Conservation (phyloP, 2,329 filamentous ascomycete species). For the Aspergillus amoenus region DNA sequence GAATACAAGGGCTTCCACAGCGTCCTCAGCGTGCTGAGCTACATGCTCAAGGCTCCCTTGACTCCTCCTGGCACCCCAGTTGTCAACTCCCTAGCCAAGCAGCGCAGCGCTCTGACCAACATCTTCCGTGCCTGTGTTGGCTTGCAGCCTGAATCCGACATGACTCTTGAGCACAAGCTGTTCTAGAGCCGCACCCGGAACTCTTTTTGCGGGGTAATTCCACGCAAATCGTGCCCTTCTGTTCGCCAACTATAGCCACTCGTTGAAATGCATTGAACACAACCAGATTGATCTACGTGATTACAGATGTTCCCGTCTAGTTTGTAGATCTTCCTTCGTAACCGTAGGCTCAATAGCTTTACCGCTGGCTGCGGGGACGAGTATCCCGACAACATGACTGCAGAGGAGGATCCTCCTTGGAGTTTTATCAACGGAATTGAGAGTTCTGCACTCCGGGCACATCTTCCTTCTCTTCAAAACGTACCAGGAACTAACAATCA, state of each 20-base stretch:
- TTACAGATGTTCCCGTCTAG: neutral
- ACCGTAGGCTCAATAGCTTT: neutral
- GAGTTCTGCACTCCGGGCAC: too few species aligned
- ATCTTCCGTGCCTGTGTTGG: constrained; percentile 98
- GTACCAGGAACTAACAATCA: too few species aligned
- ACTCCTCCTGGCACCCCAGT: constrained; percentile 94
- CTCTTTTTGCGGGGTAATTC: neutral
- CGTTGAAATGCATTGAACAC: constrained; percentile 17
- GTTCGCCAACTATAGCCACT: constrained; percentile 29
- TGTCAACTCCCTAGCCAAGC: constrained; percentile 92
- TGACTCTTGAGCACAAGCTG: constrained; percentile 98
- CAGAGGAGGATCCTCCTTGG: too few species aligned
- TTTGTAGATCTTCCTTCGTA: neutral
- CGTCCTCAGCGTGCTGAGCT: constrained; percentile 94
- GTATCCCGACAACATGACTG: too few species aligned
- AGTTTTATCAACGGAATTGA: too few species aligned
- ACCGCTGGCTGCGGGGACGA: too few species aligned
- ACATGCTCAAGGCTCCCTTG: constrained; percentile 95
- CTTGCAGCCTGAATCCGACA: constrained; percentile 94
- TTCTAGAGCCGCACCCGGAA: constrained; percentile 54
- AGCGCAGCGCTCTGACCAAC: constrained; percentile 90
- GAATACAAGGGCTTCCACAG: constrained; percentile 95
- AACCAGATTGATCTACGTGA: neutral
- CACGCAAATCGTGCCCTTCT: neutral
- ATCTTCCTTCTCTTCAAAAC: too few species aligned